A percentile compares a stretch with the other conserved stretches of the same genome.
phyloP scores from a whole-genome alignment of 257 asterid genomes.

The Nicotiana undulata region DNA sequence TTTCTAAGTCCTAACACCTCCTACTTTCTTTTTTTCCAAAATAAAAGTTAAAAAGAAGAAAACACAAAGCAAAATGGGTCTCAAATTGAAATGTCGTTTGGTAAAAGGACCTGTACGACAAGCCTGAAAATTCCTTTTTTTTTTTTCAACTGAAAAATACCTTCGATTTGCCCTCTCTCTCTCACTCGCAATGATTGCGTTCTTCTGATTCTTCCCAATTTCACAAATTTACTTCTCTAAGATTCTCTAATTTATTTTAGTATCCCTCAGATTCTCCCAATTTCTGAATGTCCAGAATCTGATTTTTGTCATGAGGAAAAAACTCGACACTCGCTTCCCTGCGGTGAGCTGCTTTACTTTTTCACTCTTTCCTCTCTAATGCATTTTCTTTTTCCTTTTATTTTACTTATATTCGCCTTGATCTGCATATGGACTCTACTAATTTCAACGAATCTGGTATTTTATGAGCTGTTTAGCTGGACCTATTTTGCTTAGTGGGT shows the following conservation, averaged over 20 bases:
- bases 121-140: neutral
- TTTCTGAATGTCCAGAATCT: neutral
- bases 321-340: conserved; percentile 74
- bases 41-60: neutral
- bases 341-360: conserved; percentile 43
- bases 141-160: neutral
- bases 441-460: neutral
- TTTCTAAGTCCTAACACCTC: too few species aligned
- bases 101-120: neutral
- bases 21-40: too few species aligned
- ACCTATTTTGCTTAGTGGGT: neutral
- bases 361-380: neutral
- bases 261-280: neutral
- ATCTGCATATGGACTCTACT: neutral
- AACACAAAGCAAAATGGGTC: neutral
- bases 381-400: neutral
- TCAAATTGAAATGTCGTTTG: neutral
- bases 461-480: neutral
- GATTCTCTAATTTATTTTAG: neutral
- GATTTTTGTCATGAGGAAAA: conserved; percentile 51
- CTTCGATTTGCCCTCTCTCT: neutral
- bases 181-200: neutral
- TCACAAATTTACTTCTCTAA: neutral
- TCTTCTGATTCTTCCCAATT: conserved; percentile 8
- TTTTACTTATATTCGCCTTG: neutral